phyloP scores from a whole-genome alignment of 2,329 filamentous ascomycete species.

The Furcasterigmium furcatum region DNA sequence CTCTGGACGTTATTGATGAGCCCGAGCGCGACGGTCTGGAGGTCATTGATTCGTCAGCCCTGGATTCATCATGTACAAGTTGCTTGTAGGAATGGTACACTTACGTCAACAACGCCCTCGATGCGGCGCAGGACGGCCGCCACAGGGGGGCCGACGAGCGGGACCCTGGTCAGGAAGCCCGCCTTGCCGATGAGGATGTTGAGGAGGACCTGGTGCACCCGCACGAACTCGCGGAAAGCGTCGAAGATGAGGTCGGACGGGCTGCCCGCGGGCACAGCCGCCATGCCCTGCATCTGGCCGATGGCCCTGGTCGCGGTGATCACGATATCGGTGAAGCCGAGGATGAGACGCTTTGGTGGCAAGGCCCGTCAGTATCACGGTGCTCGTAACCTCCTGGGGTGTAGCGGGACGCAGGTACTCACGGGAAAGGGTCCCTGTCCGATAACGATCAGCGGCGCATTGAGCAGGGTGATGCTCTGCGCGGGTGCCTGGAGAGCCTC shows the following conservation, averaged over 20 bases:
- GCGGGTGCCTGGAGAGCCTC: constrained; percentile 20
- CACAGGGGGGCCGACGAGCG: constrained; percentile 22
- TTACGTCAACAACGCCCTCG: constrained; percentile 19
- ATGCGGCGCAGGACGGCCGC: constrained; percentile 18
- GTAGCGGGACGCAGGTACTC: constrained; percentile 2
- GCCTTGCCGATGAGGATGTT: constrained; percentile 30
- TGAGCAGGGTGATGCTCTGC: constrained; percentile 18
- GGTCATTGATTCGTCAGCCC: background rate
- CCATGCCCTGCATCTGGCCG: constrained; percentile 12
- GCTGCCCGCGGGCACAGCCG: constrained; percentile 7
- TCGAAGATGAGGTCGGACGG: constrained; percentile 16
- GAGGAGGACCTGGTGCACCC: constrained; percentile 23
- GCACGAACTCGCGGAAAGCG: constrained; percentile 24
- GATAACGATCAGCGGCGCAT: constrained; percentile 17
- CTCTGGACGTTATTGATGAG: constrained; percentile 23
- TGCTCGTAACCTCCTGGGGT: background rate
- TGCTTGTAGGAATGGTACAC: constrained; percentile 6
- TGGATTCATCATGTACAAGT: background rate
- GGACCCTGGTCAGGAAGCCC: constrained; percentile 19
- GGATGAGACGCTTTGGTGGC: constrained; percentile 21
- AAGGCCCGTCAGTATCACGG: too few species aligned
- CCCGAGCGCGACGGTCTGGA: constrained; percentile 14
- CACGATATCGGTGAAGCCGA: constrained; percentile 24
- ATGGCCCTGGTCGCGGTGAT: constrained; percentile 13
- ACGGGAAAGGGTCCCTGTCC: constrained; percentile 26